Conservation (phyloP, 495 filamentous ascomycete species). For the Penicillium fimorum region DNA sequence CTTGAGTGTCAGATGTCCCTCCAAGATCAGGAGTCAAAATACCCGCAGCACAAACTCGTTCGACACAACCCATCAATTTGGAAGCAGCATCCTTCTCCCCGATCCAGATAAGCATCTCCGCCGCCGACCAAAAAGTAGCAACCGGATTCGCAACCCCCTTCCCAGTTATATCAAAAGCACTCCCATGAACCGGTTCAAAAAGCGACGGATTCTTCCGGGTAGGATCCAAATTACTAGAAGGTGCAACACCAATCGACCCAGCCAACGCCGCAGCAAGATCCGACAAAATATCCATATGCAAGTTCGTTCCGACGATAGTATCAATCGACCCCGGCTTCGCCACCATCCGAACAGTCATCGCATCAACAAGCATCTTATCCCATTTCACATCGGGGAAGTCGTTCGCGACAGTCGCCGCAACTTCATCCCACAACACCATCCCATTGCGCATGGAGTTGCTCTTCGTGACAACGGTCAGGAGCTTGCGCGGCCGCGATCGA, state of each 20-base stretch:
- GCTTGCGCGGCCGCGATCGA: conserved; percentile 35
- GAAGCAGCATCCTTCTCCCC: conserved; percentile 52
- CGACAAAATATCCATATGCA: conserved; percentile 52
- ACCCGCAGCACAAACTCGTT: conserved; percentile 52
- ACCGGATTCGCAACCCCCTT: conserved; percentile 65
- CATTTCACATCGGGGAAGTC: conserved; percentile 48
- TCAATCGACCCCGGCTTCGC: conserved; percentile 46
- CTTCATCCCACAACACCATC: conserved; percentile 51
- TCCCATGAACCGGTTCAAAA: conserved; percentile 63
- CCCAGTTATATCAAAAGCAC: conserved; percentile 64
- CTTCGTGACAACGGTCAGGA: conserved; percentile 51
- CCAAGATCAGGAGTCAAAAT: conserved; percentile 57
- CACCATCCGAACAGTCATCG: conserved; percentile 53
- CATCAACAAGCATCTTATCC: conserved; percentile 55
- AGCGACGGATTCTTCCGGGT: conserved; percentile 54
- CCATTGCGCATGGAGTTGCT: conserved; percentile 52
- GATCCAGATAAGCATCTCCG: conserved; percentile 63
- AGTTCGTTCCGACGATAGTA: conserved; percentile 51
- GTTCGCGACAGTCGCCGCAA: conserved; percentile 37
- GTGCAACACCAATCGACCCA: conserved; percentile 50
- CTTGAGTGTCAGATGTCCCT: conserved; percentile 47
- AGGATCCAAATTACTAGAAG: conserved; percentile 57
- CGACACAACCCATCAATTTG: conserved; percentile 52
- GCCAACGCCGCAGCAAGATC: conserved; percentile 52
- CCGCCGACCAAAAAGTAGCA: conserved; percentile 61